Evolutionary conservation across 371 early-diverging fungal species (phyloP).

Genomic region (Haplosporangium sp.): DNA sequence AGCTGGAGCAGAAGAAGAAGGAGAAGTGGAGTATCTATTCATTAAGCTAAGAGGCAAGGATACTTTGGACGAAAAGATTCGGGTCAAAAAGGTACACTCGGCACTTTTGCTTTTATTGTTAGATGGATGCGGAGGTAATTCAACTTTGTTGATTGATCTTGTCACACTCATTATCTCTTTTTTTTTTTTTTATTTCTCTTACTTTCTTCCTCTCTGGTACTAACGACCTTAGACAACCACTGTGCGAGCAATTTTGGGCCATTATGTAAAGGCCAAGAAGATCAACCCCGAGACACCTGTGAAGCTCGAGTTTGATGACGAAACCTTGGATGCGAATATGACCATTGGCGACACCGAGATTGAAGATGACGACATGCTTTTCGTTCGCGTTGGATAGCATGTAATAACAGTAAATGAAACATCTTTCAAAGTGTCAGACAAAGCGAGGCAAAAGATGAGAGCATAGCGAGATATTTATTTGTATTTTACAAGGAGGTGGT

Average conservation of each 20-base stretch:
- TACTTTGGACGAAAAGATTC: constrained; percentile 40
- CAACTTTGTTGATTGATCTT: too few species aligned
- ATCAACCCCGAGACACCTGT: constrained; percentile 11
- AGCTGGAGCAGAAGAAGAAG: constrained; percentile 10
- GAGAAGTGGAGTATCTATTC: constrained; percentile 17
- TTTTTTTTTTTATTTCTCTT: background rate
- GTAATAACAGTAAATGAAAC: background rate
- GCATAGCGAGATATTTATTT: too few species aligned
- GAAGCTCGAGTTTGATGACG: constrained; percentile 41
- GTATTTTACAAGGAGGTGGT: constrained; percentile 2
- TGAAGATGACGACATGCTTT: constrained; percentile 51
- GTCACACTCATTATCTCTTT: constrained; percentile 1
- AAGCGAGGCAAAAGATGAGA: background rate
- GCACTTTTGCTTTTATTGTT: background rate
- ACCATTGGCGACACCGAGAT: constrained; percentile 38
- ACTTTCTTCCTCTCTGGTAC: background rate
- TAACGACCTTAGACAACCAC: constrained; percentile 29
- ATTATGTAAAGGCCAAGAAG: constrained; percentile 27
- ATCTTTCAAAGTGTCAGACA: too few species aligned
- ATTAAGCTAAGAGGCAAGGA: constrained; percentile 42
- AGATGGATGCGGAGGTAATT: too few species aligned
- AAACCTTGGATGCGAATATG: constrained; percentile 18
- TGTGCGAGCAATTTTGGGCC: constrained; percentile 17
- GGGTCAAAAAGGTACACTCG: constrained; percentile 39
- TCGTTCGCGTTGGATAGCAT: constrained; percentile 24